Evolutionary conservation across 2,329 filamentous ascomycete species (phyloP), one percentile per base, ranked within the genome.

Genomic region (Biscogniauxia mediterranea): DNA sequence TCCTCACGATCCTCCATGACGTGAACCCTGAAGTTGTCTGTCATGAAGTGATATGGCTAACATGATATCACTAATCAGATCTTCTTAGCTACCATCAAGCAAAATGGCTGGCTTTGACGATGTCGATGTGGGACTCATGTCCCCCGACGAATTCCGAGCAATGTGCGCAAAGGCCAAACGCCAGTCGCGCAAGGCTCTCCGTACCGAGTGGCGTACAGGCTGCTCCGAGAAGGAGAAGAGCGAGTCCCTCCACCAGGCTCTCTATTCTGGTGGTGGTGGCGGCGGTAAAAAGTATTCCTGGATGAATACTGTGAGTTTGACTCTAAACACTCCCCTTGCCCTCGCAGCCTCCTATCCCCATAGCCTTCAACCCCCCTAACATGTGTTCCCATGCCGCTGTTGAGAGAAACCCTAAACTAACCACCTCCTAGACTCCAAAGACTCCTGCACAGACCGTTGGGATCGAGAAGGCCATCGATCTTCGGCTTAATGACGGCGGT

Each of bases 121-220:
- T 6, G 7, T 32, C 7, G 28, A 56, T 4, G 19, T 51, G 17
- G 25, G 26, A 5, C 15, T 21, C 2, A 55, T 57, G 42, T 2
- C 2, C 17, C 46, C 56, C 46, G 28, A 26, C 9, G 19, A 42
- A 20, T 9, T 5, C 15, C 1, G 20, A 28, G 23, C 53, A 58
- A 53, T 70, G 73, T n/a, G 63, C 63, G 7, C 71, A 68, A 54
- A 69, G 70, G 54, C 23, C 2, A 70, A 74, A 60, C 70, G 74
- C 21, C 72, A 71, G 7, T 65, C 9, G 0, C 38, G 61, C 11
- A 64, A 64, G 32, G 17, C 13, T 1, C 21, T 17, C 3, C 58
- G 64, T 0, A 67, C 61, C 9, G 11, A 7, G 8, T 66, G 59
- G 57, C n/a, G 11, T 0, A 65, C 65, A 0, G 65, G 46, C 9